These are phyloP conservation scores for Allomyces macrogynus DNA, from an alignment of 192 early-diverging fungal genomes.

Conservation along the genomic window DNA sequence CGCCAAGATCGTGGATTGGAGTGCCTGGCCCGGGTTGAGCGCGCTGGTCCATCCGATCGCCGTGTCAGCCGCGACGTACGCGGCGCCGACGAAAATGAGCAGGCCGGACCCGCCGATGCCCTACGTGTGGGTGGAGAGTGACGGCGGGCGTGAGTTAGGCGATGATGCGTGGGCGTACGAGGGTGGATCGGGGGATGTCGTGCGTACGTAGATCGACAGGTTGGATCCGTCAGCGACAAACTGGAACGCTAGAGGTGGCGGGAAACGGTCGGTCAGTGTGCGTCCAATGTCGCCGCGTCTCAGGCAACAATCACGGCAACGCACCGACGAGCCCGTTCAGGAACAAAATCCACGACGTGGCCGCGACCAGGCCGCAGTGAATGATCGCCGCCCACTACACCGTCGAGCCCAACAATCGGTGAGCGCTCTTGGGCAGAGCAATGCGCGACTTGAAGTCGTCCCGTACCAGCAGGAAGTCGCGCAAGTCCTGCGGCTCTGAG, in stretches of 20 bases:
- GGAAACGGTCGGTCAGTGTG: too few relatives aligned
- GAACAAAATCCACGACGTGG: neutral
- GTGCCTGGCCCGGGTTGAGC: slow-evolving; percentile 4
- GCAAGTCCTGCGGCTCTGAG: neutral
- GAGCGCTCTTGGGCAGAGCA: too few relatives aligned
- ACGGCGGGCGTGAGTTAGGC: neutral
- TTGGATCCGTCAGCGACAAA: slow-evolving; percentile 11
- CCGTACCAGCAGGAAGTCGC: neutral
- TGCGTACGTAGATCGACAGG: slow-evolving; percentile 3
- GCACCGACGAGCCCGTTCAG: neutral
- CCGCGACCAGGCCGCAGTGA: neutral
- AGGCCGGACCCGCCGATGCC: slow-evolving; percentile 8
- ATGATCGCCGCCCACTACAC: neutral
- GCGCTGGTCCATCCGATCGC: slow-evolving; percentile 7
- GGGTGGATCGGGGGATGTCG: too few relatives aligned
- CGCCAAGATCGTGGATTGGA: slow-evolving; percentile 7
- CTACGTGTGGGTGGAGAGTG: neutral
- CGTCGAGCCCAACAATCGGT: too few relatives aligned
- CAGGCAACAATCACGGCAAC: too few relatives aligned
- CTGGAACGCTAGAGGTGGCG: slow-evolving; percentile 7
- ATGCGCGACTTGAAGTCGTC: too few relatives aligned
- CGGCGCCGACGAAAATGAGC: slow-evolving; percentile 1
- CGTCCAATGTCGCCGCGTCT: too few relatives aligned
- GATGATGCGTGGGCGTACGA: neutral
- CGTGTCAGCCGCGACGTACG: slow-evolving; percentile 7